These are phyloP conservation scores for Pythium monospermum DNA, from an alignment of 352 stramenopile genomes.

Conservation along the genomic window DNA sequence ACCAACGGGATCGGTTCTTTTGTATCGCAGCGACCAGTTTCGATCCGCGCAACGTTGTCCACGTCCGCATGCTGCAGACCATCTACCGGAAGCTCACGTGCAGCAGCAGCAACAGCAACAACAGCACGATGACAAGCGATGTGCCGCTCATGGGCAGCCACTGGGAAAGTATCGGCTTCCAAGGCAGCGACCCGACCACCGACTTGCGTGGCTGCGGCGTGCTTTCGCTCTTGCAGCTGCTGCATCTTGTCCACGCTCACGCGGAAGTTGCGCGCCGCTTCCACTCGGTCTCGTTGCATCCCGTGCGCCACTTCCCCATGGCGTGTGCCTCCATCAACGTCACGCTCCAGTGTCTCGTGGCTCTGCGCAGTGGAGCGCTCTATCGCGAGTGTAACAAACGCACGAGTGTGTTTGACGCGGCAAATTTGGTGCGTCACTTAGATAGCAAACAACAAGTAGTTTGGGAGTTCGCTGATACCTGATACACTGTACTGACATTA, in stretches of 20 bases:
- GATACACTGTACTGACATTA: conserved; percentile 1
- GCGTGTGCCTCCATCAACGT: conserved; percentile 74
- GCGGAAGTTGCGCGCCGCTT: conserved; percentile 44
- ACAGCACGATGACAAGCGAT: too few relatives aligned
- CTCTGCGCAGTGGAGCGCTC: conserved; percentile 61
- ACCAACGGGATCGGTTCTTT: conserved; percentile 73
- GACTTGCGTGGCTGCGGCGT: conserved; percentile 84
- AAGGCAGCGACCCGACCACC: conserved; percentile 82
- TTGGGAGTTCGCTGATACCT: not conserved
- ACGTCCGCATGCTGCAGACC: conserved; percentile 56
- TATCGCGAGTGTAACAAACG: conserved; percentile 45
- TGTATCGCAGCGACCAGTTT: conserved; percentile 58
- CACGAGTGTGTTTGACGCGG: conserved; percentile 39
- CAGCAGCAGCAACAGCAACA: conserved; percentile 9
- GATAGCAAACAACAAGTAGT: too few relatives aligned
- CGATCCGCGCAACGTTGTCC: conserved; percentile 37
- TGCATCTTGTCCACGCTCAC: conserved; percentile 71
- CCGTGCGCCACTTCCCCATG: conserved; percentile 64
- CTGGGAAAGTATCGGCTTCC: conserved; percentile 89
- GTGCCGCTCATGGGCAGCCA: conserved; percentile 56
- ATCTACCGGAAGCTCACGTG: conserved; percentile 50
- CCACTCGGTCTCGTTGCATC: conserved; percentile 45
- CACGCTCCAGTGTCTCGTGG: conserved; percentile 58
- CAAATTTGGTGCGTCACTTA: conserved; percentile 57
- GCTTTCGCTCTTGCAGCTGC: conserved; percentile 80